phyloP scores from a whole-genome alignment of 2,329 filamentous ascomycete genomes.

The Aspergillus japonicus region DNA sequence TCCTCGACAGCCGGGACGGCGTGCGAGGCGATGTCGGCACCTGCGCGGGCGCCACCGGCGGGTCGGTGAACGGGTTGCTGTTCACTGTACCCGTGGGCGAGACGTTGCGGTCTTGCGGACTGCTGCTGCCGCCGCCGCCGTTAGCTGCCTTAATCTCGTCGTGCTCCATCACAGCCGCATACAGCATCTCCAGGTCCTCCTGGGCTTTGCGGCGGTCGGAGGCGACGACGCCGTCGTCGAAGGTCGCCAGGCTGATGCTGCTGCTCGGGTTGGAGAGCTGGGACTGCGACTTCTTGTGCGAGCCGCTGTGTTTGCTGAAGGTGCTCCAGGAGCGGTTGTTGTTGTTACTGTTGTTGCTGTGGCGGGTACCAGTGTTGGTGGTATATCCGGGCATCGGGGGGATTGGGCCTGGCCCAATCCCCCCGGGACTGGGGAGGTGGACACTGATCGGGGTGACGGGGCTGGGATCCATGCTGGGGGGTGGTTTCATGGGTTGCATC shows the following conservation, averaged over 20 bases:
- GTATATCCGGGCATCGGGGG: slow-evolving; percentile 25
- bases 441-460: slow-evolving; percentile 34
- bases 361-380: too few relatives aligned
- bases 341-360: slow-evolving; percentile 17
- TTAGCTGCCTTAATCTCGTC: slow-evolving; percentile 50
- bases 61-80: slow-evolving; percentile 23
- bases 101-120: slow-evolving; percentile 20
- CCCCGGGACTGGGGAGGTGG: slow-evolving; percentile 36
- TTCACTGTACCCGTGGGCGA: slow-evolving; percentile 13
- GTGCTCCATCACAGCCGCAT: slow-evolving; percentile 88
- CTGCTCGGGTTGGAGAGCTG: slow-evolving; percentile 41
- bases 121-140: slow-evolving; percentile 35
- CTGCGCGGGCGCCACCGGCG: background rate
- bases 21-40: background rate
- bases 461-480: slow-evolving; percentile 33
- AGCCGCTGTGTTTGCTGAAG: background rate
- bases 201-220: slow-evolving; percentile 73
- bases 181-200: slow-evolving; percentile 83
- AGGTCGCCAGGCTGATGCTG: slow-evolving; percentile 64
- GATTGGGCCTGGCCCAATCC: slow-evolving; percentile 42
- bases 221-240: slow-evolving; percentile 75
- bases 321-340: slow-evolving; percentile 51
- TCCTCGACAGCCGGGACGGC: background rate
- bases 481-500: slow-evolving; percentile 46
- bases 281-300: background rate